Evolutionary conservation across 352 stramenopile genomes (phyloP).

Genomic region (Pythium insidiosum): DNA sequence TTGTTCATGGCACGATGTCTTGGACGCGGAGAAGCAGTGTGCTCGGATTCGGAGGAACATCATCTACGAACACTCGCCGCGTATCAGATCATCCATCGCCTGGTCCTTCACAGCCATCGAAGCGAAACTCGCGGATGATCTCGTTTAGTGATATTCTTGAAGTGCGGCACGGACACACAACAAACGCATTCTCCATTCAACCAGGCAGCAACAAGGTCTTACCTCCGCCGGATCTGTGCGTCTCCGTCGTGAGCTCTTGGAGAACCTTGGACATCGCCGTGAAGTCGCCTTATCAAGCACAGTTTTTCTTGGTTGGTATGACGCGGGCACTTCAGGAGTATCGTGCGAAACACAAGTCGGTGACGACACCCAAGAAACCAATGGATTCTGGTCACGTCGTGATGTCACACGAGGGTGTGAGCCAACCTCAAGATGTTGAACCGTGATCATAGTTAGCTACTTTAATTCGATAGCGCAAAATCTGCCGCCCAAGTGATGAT

Average conservation of each 20-base stretch:
- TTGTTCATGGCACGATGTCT: constrained; percentile 33
- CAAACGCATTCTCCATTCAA: constrained; percentile 30
- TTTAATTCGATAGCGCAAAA: no score
- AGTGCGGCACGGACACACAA: constrained; percentile 41
- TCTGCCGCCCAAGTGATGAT: no score
- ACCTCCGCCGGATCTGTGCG: constrained; percentile 27
- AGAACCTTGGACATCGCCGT: constrained; percentile 58
- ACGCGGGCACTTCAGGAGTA: constrained; percentile 12
- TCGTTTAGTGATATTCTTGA: constrained; percentile 40
- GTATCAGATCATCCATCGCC: constrained; percentile 6
- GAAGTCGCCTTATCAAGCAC: constrained; percentile 32
- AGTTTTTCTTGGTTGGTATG: constrained; percentile 48
- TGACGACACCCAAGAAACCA: no score
- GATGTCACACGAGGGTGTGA: no score
- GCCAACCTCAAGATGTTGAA: not conserved
- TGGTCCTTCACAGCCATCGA: not conserved
- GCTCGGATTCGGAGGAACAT: constrained; percentile 1
- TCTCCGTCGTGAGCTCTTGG: constrained; percentile 53
- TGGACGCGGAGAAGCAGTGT: constrained; percentile 38
- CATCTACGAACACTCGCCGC: constrained; percentile 7
- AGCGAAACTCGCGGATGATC: constrained; percentile 17
- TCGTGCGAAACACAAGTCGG: constrained; percentile 11
- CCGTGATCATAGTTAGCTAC: constrained; percentile 1
- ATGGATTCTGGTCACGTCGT: no score
- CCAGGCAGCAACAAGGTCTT: constrained; percentile 16